Base-by-base conservation (phyloP, 192 early-diverging fungal genomes). In the Chytriomyces hyalinus region DNA sequence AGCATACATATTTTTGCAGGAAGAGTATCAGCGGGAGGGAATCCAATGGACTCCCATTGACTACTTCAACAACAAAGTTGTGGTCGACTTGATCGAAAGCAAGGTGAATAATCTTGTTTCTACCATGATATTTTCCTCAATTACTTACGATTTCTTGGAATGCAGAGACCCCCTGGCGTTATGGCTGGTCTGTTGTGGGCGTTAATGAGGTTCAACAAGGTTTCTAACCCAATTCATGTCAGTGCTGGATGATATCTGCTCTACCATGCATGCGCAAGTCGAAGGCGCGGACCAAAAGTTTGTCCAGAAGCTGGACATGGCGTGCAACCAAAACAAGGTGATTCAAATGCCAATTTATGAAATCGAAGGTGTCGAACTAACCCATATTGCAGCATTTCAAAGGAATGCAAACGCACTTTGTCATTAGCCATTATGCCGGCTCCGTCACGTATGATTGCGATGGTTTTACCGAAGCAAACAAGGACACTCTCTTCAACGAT, bases 31-130 rank as follows among this genome's bases (percentile, higher is more conserved):
- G 66, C 86, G 90, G 60, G 98, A 99, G 86, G 90, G 94, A 67
- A 99, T 99, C 81, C 82, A 96, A 78, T 99, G 98, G 98, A 96
- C 94, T 13, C 97, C 96, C n/a, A 99, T 99, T 77, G 92, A 96
- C 69, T 99, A 94, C 81, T 99, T 99, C 86, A 98, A 99, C 87
- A 99, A 99, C 85, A 98, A 98, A 85, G 88, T 99, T 50, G 98
- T 99, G 43, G 98, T 98, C 71, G 98, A 99, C 75, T 85, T 99
- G 65, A 99, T 99, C 68, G 98, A 99, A 82, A 94, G 93, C 78
- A 98, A 90, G 78, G 81, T 83, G 53, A 43, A 44, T 60, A 59
- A n/a, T 10, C 24, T 10, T 22, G 17, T 43, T 47, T 20, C 24
- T 68, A 48, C n/a, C 36, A 36, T 4, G 47, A 28, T 47, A 10